A percentile compares a stretch with the other conserved stretches of the same genome.
phyloP scores from a whole-genome alignment of 768 basidiomycete species.

The Termitomyces sp. region DNA sequence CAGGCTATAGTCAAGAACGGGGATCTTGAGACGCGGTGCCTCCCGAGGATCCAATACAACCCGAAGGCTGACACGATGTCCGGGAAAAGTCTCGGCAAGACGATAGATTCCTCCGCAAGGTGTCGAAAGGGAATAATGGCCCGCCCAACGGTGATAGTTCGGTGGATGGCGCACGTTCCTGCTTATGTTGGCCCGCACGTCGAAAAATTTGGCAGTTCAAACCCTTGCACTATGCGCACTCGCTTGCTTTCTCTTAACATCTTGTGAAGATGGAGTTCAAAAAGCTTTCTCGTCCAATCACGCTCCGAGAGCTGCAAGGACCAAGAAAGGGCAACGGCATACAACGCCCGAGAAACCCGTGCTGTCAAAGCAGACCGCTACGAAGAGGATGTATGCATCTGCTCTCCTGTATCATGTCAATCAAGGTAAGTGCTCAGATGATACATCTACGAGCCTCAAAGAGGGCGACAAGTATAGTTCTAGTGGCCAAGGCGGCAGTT shows the following conservation, averaged over 20 bases:
- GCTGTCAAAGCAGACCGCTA: slow-evolving; percentile 67
- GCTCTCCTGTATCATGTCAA: not conserved
- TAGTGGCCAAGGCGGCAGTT: slow-evolving; percentile 79
- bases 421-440: slow-evolving; percentile 75
- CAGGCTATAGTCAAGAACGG: not conserved
- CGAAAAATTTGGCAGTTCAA: slow-evolving; percentile 25
- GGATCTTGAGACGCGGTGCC: slow-evolving; percentile 91
- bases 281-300: slow-evolving; percentile 53
- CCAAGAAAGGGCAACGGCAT: slow-evolving; percentile 78
- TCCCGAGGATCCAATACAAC: slow-evolving; percentile 89
- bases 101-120: slow-evolving; percentile 49
- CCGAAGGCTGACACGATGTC: slow-evolving; percentile 95
- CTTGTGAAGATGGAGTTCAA: slow-evolving; percentile 51
- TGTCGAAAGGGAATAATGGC: slow-evolving; percentile 42
- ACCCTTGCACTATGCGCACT: not conserved
- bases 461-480: too few species aligned
- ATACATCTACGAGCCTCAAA: slow-evolving; percentile 84
- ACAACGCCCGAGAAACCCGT: slow-evolving; percentile 79
- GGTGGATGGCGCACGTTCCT: slow-evolving; percentile 33
- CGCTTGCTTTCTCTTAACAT: not conserved
- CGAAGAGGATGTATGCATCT: slow-evolving; percentile 59
- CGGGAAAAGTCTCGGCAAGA: slow-evolving; percentile 70
- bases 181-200: slow-evolving; percentile 13
- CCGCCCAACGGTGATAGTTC: slow-evolving; percentile 24
- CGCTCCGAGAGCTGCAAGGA: slow-evolving; percentile 58